A percentile compares a stretch with the other conserved stretches of the same genome.
Evolutionary conservation across 495 filamentous ascomycete genomes (phyloP).

Genomic region (Darksidea phi): DNA sequence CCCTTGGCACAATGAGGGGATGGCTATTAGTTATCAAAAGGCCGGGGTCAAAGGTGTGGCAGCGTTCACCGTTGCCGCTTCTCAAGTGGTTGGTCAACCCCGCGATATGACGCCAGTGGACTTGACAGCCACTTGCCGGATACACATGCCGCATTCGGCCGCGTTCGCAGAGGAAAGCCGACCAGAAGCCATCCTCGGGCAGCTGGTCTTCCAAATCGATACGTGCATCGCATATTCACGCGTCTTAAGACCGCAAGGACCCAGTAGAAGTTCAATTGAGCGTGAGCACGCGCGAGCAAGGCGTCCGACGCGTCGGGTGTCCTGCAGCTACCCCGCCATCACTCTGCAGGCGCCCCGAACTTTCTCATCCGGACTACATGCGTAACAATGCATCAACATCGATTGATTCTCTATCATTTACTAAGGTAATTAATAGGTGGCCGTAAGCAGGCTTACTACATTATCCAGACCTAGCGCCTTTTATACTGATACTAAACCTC

Average conservation of each 20-base stretch:
- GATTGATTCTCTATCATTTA: too few species aligned
- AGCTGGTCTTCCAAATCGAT: background rate
- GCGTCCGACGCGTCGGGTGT: background rate
- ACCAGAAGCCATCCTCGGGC: background rate
- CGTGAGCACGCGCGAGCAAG: background rate
- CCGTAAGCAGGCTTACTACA: too few species aligned
- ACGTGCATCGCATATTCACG: background rate
- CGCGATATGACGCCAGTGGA: constrained; percentile 11
- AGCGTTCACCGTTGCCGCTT: background rate
- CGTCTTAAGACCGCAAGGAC: background rate
- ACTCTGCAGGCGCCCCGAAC: too few species aligned
- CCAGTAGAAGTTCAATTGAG: too few species aligned
- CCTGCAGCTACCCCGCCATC: constrained; percentile 3
- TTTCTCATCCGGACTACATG: too few species aligned
- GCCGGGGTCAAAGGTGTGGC: background rate
- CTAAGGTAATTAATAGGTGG: too few species aligned
- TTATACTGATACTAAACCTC: too few species aligned
- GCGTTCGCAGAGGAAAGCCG: background rate
- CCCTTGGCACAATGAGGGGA: background rate
- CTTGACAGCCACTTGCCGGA: constrained; percentile 3
- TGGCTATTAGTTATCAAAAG: background rate
- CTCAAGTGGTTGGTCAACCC: constrained; percentile 3
- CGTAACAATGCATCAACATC: too few species aligned
- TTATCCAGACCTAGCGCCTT: too few species aligned
- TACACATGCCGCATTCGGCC: constrained; percentile 3